A percentile compares a stretch with the other conserved stretches of the same genome.
Evolutionary conservation across 495 filamentous ascomycete genomes (phyloP).

Genomic region (Antarctomyces pellizariae): DNA sequence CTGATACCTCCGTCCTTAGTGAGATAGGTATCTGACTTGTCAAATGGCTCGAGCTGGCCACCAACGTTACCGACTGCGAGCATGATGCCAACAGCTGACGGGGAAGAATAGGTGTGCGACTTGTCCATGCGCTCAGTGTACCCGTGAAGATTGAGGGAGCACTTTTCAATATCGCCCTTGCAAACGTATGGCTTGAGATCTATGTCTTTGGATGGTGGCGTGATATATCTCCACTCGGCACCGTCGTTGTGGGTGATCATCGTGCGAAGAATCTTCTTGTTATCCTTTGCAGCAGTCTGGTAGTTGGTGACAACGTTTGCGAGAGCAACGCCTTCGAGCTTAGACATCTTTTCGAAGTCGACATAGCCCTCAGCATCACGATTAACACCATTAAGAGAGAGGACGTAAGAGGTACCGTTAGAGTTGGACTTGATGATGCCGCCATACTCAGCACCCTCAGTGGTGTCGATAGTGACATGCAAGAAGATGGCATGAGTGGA

Average conservation of each 20-base stretch:
- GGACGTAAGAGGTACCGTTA: constrained; percentile 83
- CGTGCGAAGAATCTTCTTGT: constrained; percentile 63
- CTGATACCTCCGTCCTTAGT: constrained; percentile 68
- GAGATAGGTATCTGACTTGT: constrained; percentile 65
- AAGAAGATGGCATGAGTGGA: constrained; percentile 83
- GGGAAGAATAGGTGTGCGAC: constrained; percentile 63
- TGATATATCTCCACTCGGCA: constrained; percentile 52
- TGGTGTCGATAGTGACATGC: constrained; percentile 53
- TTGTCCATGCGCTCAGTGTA: constrained; percentile 74
- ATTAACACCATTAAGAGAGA: constrained; percentile 58
- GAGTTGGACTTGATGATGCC: constrained; percentile 91
- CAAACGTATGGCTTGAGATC: constrained; percentile 50
- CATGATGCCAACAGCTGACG: constrained; percentile 77
- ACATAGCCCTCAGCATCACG: constrained; percentile 51
- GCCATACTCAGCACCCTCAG: constrained; percentile 42
- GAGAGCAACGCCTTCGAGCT: constrained; percentile 69
- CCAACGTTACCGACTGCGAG: constrained; percentile 85
- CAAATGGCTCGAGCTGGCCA: constrained; percentile 29
- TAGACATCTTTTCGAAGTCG: constrained; percentile 89
- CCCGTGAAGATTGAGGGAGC: constrained; percentile 77
- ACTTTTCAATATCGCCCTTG: constrained; percentile 32
- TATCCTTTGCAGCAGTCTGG: constrained; percentile 28
- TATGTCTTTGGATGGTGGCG: constrained; percentile 41
- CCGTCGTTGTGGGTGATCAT: constrained; percentile 94
- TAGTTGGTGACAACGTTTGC: constrained; percentile 66